Base-by-base conservation (phyloP, 2,329 filamentous ascomycete species). In the Paraphaeosphaeria sporulosa region DNA sequence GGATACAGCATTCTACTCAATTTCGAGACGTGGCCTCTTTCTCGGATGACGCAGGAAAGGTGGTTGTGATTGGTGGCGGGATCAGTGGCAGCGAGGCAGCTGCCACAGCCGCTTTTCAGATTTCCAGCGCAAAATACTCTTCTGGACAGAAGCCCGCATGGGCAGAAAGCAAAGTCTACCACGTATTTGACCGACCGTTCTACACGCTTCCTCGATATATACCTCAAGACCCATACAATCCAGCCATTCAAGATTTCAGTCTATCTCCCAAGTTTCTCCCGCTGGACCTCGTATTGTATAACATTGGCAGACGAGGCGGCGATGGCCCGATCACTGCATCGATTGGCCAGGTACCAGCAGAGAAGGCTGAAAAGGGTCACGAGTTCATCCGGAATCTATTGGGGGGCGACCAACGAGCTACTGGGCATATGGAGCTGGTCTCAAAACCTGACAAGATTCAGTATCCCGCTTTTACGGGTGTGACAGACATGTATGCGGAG, bases 21-120 rank as follows among this genome's bases (percentile, higher is more conserved):
- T 76, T 77, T 49, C 68, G 73, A 1, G 52, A 66, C 12, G 46
- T 76, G 4, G 56, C 60, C 0, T 60, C 62, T 4, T 61, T 77
- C 13, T 63, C 65, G 8, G 27, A 63, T 4, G 60, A 46, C 4
- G 21, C 69, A 1, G 85, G 86, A 19, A 91, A 89, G 69, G 87
- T 95, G 17, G 81, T 93, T 1, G 82, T 96, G 0, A 86, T 93
- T 0, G 92, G 92, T 0, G 92, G 91, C 0, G 91, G 93, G 68
- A 93, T 95, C 85, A 94, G 91, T 2, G 92, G 91, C 0, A 86
- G 91, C 5, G 92, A 96, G 79, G 89, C 90, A 51, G 89, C 91
- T 0, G 89, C 87, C 10, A 88, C 89, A 1, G 86, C 94, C 52
- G 91, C 90, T 12, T 83, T 87, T 4, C 87, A 93, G 63, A 76